Conservation (phyloP, 2,329 filamentous ascomycete species). For the Arthrobotrys sinensis region DNA sequence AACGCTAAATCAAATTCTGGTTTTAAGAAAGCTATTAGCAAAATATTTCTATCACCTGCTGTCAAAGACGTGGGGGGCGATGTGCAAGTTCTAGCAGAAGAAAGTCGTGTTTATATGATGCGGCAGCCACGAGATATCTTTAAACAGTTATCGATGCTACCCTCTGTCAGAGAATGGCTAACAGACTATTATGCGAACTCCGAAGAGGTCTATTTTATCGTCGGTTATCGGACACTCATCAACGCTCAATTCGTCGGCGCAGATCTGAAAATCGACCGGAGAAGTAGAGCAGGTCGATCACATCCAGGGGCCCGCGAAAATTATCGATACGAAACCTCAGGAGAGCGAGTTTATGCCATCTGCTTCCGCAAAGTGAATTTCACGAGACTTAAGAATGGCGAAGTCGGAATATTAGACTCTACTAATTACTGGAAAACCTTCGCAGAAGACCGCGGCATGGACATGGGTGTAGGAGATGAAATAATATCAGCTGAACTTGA, state of each 20-base stretch:
- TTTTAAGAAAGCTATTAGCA: conserved; percentile 37
- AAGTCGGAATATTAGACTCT: conserved; percentile 11
- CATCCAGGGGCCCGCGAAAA: conserved; percentile 1
- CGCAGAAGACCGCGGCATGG: conserved; percentile 9
- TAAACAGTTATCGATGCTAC: conserved; percentile 19
- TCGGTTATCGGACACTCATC: conserved; percentile 41
- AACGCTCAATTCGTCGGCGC: conserved; percentile 40
- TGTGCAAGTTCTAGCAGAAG: conserved; percentile 41
- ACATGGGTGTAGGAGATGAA: conserved; percentile 1
- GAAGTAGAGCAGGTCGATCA: background rate
- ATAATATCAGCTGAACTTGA: conserved; percentile 32
- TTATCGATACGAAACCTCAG: conserved; percentile 37
- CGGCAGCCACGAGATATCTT: conserved; percentile 36
- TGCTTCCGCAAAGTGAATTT: conserved; percentile 43
- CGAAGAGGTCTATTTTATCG: conserved; percentile 37
- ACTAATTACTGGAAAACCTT: conserved; percentile 41
- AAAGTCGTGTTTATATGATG: conserved; percentile 44
- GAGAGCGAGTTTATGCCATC: conserved; percentile 47
- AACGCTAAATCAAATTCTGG: conserved; percentile 23
- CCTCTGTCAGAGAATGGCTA: conserved; percentile 14
- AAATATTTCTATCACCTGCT: conserved; percentile 36
- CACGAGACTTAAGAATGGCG: conserved; percentile 6
- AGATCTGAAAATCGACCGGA: conserved; percentile 8
- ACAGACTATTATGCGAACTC: background rate
- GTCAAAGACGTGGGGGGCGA: conserved; percentile 35